Conservation (phyloP, 345 rosid genomes). For the Hibiscus mutabilis region DNA sequence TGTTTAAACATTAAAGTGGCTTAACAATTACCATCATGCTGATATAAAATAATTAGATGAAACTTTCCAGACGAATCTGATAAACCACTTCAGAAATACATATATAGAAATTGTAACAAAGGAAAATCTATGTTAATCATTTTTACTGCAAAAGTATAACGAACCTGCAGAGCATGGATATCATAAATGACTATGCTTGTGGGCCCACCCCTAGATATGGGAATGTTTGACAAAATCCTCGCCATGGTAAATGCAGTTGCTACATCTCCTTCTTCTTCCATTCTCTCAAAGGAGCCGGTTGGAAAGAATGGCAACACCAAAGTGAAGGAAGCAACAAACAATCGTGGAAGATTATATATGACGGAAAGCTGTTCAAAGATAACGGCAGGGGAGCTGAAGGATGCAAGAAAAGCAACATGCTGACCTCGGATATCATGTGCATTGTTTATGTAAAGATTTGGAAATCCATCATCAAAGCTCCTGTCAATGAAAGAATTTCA, state of each 20-base stretch:
- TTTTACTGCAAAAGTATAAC: background rate
- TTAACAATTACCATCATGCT: background rate
- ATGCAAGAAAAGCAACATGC: constrained; percentile 90
- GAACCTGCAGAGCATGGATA: constrained; percentile 95
- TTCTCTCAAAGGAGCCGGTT: constrained; percentile 94
- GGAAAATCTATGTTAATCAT: background rate
- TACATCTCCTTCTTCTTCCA: constrained; percentile 99
- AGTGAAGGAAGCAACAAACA: constrained; percentile 88
- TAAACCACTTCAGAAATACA: too few relatives aligned
- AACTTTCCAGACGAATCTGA: too few relatives aligned
- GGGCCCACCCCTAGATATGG: constrained; percentile 95
- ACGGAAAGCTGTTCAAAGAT: constrained; percentile 96
- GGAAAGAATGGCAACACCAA: constrained; percentile 96
- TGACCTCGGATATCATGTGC: constrained; percentile 89
- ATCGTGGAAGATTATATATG: constrained; percentile 83
- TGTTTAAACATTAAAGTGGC: background rate
- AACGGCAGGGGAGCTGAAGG: constrained; percentile 49
- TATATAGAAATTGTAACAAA: background rate
- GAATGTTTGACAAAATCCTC: constrained; percentile 85
- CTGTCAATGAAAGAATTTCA: constrained; percentile 32
- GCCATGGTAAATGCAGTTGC: constrained; percentile 99
- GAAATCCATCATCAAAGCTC: constrained; percentile 95
- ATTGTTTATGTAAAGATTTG: constrained; percentile 83
- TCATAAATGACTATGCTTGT: constrained; percentile 93
- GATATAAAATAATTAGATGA: too few relatives aligned